Conservation (phyloP, 352 stramenopile genomes). For the Phytophthora crassamura region DNA sequence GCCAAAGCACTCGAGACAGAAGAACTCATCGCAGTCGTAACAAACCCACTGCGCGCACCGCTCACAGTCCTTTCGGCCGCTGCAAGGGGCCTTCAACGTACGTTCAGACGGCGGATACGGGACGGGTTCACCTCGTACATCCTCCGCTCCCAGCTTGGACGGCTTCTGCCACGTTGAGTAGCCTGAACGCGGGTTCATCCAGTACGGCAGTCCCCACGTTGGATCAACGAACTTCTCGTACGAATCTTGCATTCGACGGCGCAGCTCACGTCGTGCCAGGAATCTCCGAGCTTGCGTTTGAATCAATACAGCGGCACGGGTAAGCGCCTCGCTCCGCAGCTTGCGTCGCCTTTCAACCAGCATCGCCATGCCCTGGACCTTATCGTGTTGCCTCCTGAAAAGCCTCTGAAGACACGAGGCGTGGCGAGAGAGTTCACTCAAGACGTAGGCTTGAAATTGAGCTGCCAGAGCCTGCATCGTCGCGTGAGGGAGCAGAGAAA, state of each 20-base stretch:
- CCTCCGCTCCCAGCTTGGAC: slow-evolving; percentile 48
- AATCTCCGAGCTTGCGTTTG: slow-evolving; percentile 32
- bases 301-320: slow-evolving; percentile 32
- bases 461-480: slow-evolving; percentile 31
- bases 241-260: slow-evolving; percentile 38
- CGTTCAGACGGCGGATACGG: slow-evolving; percentile 50
- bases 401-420: slow-evolving; percentile 44
- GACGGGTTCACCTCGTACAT: slow-evolving; percentile 59
- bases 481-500: slow-evolving; percentile 43
- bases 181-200: slow-evolving; percentile 68
- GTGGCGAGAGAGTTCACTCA: slow-evolving; percentile 31
- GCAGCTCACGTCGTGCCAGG: slow-evolving; percentile 43
- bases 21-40: slow-evolving; percentile 64
- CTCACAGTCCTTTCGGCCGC: slow-evolving; percentile 47
- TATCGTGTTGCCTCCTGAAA: slow-evolving; percentile 31
- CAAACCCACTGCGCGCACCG: slow-evolving; percentile 68
- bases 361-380: slow-evolving; percentile 27
- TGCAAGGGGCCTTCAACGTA: slow-evolving; percentile 50
- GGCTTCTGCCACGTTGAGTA: slow-evolving; percentile 82
- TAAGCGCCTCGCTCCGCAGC: slow-evolving; percentile 17
- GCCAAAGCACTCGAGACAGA: slow-evolving; percentile 52
- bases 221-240: slow-evolving; percentile 84
- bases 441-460: slow-evolving; percentile 31
- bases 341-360: slow-evolving; percentile 34
- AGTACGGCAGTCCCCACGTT: slow-evolving; percentile 68